These are phyloP conservation scores for Triangularia setosa DNA, from an alignment of 2,329 filamentous ascomycete genomes.

Conservation along the genomic window DNA sequence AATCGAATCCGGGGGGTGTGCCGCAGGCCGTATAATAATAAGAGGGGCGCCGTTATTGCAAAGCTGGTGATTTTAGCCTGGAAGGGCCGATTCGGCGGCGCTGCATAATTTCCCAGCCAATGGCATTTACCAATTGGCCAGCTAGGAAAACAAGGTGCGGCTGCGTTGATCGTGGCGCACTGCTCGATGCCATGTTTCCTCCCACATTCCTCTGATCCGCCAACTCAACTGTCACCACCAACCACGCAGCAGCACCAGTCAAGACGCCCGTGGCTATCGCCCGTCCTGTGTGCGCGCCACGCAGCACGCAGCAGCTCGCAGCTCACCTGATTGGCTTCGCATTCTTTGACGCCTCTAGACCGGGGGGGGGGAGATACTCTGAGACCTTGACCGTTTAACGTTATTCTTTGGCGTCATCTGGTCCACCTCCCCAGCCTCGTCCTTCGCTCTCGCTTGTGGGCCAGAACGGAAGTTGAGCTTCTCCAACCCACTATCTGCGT, in stretches of 20 bases:
- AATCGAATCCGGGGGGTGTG: conserved; percentile 27
- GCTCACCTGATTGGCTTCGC: conserved; percentile 1
- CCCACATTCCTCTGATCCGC: neutral
- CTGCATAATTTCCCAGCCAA: conserved; percentile 38
- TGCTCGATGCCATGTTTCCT: conserved; percentile 1
- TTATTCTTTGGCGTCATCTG: conserved; percentile 13
- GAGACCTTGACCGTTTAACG: conserved; percentile 2
- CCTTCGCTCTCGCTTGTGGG: neutral
- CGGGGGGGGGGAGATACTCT: too few species aligned
- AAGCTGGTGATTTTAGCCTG: conserved; percentile 38
- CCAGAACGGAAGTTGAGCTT: neutral
- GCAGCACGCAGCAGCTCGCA: neutral
- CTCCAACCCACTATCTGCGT: neutral
- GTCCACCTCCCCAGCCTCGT: neutral
- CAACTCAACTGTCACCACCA: neutral
- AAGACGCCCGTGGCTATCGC: neutral
- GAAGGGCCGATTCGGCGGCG: conserved; percentile 37
- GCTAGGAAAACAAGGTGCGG: conserved; percentile 32
- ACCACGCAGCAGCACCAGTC: neutral
- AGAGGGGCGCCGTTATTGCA: conserved; percentile 27
- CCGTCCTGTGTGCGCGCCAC: neutral
- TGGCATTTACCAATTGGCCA: conserved; percentile 28
- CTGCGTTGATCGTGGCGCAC: conserved; percentile 29
- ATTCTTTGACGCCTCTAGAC: neutral
- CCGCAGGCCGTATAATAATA: conserved; percentile 23